These are phyloP conservation scores for Kodamaea neixiangensis DNA, from an alignment of 805 yeast genomes.

Conservation along the genomic window DNA sequence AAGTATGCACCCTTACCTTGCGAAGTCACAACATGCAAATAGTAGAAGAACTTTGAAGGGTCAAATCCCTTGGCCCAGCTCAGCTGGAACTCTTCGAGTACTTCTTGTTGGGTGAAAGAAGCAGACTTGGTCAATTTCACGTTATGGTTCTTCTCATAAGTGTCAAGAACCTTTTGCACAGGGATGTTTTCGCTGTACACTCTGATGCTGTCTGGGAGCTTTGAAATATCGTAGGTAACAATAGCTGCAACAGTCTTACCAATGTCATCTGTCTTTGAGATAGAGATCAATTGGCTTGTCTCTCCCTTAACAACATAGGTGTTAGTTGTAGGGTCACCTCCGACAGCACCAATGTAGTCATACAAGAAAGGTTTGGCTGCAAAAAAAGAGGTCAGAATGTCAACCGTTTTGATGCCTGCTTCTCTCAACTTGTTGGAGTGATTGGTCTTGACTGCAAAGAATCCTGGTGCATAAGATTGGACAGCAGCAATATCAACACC, in stretches of 20 bases:
- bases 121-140: slow-evolving; percentile 21
- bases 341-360: slow-evolving; percentile 35
- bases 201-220: slow-evolving; percentile 47
- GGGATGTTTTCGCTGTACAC: slow-evolving; percentile 43
- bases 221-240: slow-evolving; percentile 28
- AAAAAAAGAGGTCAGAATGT: slow-evolving; percentile 43
- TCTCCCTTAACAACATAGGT: slow-evolving; percentile 44
- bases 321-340: slow-evolving; percentile 37
- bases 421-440: slow-evolving; percentile 43
- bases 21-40: slow-evolving; percentile 32
- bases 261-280: slow-evolving; percentile 30
- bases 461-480: slow-evolving; percentile 32
- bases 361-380: slow-evolving; percentile 36
- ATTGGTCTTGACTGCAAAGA: slow-evolving; percentile 31
- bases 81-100: slow-evolving; percentile 30
- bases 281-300: slow-evolving; percentile 34
- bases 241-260: slow-evolving; percentile 20
- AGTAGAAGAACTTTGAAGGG: slow-evolving; percentile 36
- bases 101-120: slow-evolving; percentile 23
- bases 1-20: slow-evolving; percentile 44
- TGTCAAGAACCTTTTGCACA: slow-evolving; percentile 38
- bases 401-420: slow-evolving; percentile 50
- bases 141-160: slow-evolving; percentile 42
- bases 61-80: slow-evolving; percentile 32
- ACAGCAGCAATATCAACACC: slow-evolving; percentile 47